Evolutionary conservation across 148 eudicot species (phyloP), one percentile per base, ranked within the genome.

Genomic region (Persicaria maculosa): DNA sequence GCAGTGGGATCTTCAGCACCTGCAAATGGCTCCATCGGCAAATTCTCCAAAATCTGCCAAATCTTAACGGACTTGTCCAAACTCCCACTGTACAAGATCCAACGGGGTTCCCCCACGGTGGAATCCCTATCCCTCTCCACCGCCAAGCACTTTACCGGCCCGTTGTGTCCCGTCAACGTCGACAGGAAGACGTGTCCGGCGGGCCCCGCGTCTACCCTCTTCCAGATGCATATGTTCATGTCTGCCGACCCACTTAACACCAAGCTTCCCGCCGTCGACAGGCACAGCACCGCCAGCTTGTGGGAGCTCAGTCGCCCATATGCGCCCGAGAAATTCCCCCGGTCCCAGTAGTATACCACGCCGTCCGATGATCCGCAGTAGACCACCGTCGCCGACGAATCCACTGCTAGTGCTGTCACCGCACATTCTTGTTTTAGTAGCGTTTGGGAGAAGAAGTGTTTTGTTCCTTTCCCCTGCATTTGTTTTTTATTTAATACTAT

Each of bases 291-390:
- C 0, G 97, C 97, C 9, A 91, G 75, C 58, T 84, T 86, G 44
- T 91, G 97, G 1, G 87, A 88, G 19, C 85, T 81, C 16, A 91
- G 72, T 0, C 78, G 75, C 8, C 91, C 87, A 7, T 88, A 84
- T 0, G 79, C 74, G 0, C 68, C 14, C 0, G 82, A 78, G 19
- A 84, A 74, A 36, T 78, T 84, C 0, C 83, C 83, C 1, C 88
- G 77, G 0, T 79, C 83, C 93, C 93, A 91, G 25, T 79, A 89
- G 16, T 86, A 82, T 1, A 91, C 87, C 2, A 87, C 76, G 0
- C 97, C 97, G 71, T 89, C 89, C 0, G 97, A 91, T 0, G 93
- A 91, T 1, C 93, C 97, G 9, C 84, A 78, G 72, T 91, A 91
- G 0, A 91, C 79, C 4, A 82, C 50, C 0, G 80, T 75, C 0